phyloP scores from a whole-genome alignment of 2,329 filamentous ascomycete species.

The Cladobotryum mycophilum region DNA sequence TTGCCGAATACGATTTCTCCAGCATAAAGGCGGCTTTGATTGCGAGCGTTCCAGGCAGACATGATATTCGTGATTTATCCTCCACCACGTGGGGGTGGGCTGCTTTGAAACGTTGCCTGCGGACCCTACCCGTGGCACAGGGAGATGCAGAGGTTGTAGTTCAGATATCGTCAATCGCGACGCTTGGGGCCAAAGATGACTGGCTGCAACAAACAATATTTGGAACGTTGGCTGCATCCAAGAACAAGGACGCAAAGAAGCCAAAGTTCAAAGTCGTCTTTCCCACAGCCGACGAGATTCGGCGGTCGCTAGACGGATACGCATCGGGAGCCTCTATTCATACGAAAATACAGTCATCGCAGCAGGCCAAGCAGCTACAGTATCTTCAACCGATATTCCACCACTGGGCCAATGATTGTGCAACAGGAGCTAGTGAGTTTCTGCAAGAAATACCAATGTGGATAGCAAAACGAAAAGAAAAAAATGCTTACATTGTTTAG shows the following conservation, averaged over 20 bases:
- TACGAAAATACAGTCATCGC: constrained; percentile 63
- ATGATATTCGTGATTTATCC: constrained; percentile 42
- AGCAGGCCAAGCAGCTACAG: constrained; percentile 66
- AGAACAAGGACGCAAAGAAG: constrained; percentile 18
- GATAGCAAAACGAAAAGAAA: neutral
- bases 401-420: constrained; percentile 65
- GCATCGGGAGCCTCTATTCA: constrained; percentile 73
- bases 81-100: constrained; percentile 71
- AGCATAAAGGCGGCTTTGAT: constrained; percentile 63
- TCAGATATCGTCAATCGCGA: constrained; percentile 78
- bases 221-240: constrained; percentile 35
- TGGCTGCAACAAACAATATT: constrained; percentile 68
- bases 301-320: constrained; percentile 72
- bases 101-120: constrained; percentile 55
- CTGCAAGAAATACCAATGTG: neutral
- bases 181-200: constrained; percentile 60
- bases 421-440: constrained; percentile 26
- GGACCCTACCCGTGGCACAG: constrained; percentile 41
- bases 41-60: constrained; percentile 69
- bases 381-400: constrained; percentile 66
- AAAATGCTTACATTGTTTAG: constrained; percentile 15
- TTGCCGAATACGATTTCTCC: constrained; percentile 63
- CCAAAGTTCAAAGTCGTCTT: constrained; percentile 68
- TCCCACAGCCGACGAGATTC: constrained; percentile 72
- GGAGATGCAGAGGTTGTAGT: constrained; percentile 45